Evolutionary conservation across 345 rosid genomes (phyloP), one percentile per base, ranked within the genome.

Genomic region (Mangifera indica): DNA sequence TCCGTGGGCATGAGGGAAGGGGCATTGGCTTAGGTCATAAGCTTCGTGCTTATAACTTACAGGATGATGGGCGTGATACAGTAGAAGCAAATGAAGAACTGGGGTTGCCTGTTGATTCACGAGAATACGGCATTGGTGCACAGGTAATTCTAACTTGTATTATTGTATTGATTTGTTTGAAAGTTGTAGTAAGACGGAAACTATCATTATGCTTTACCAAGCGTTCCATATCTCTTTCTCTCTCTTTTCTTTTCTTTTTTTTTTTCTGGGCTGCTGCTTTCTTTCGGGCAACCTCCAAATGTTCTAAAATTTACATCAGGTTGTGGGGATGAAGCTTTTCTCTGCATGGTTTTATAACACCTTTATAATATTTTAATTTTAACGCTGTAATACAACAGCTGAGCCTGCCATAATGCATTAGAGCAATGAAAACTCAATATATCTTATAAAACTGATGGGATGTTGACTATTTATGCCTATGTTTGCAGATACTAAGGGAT

Each of bases 71-170:
- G 15, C 89, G 89, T 0, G 96, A 93, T 70, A 89, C 96, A 0
- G 96, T 91, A 34, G 96, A 91, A 84, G 98, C 98, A 62, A 93
- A 93, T 66, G 96, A 81, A 70, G 98, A 93, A 40, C 80, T 93
- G 22, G 97, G 98, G 26, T 84, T 93, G 72, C 96, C 97, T 17
- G 87, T 93, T 77, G 98, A 93, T 81, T 91, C 98, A 13, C 85
- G 98, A 74, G 98, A 93, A 75, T 93, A 93, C 67, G 98, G 98
- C 64, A 89, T 93, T 58, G 98, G 96, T 45, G 98, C 98, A 59
- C 96, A 91, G 98, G 98, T 93, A 87, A 22, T n/a, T 69, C n/a
- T 45, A 45, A 26, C 37, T 49, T 46, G 51, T 7, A 25, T 63
- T 44, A 10, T 29, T 49, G 3, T 34, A 14, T 40, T 7, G 49